A percentile compares a stretch with the other conserved stretches of the same genome.
Conservation (phyloP, 2,329 filamentous ascomycete genomes). For the Aspergillus sp. region DNA sequence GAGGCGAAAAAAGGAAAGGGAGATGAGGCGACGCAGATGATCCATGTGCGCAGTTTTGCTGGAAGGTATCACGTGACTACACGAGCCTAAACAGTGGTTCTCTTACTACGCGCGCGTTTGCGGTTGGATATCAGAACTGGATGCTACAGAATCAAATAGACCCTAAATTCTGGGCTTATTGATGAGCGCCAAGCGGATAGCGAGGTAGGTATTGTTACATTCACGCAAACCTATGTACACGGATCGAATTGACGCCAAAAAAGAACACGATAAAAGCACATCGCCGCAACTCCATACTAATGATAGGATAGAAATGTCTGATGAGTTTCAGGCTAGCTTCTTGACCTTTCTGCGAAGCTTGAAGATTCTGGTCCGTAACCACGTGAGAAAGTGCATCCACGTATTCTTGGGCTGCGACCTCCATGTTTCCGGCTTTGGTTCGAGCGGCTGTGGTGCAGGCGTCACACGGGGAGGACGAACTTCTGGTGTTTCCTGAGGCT, state of each 20-base stretch:
- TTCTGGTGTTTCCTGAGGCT: constrained; percentile 21
- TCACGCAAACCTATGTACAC: too few relatives aligned
- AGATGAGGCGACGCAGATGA: constrained; percentile 18
- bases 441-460: constrained; percentile 4
- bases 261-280: too few relatives aligned
- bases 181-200: too few relatives aligned
- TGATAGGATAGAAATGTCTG: too few relatives aligned
- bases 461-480: neutral
- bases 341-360: constrained; percentile 45
- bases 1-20: constrained; percentile 1
- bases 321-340: constrained; percentile 13
- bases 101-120: too few relatives aligned
- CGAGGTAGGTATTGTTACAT: too few relatives aligned
- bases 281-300: too few relatives aligned
- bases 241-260: too few relatives aligned
- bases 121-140: too few relatives aligned
- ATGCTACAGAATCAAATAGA: too few relatives aligned
- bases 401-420: constrained; percentile 36
- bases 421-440: constrained; percentile 22
- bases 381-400: constrained; percentile 57
- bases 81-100: too few relatives aligned
- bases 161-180: too few relatives aligned
- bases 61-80: neutral
- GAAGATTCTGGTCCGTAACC: constrained; percentile 56
- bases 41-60: constrained; percentile 23